Conservation (phyloP, 2,329 filamentous ascomycete species). For the Tolypocladium guangdongense region DNA sequence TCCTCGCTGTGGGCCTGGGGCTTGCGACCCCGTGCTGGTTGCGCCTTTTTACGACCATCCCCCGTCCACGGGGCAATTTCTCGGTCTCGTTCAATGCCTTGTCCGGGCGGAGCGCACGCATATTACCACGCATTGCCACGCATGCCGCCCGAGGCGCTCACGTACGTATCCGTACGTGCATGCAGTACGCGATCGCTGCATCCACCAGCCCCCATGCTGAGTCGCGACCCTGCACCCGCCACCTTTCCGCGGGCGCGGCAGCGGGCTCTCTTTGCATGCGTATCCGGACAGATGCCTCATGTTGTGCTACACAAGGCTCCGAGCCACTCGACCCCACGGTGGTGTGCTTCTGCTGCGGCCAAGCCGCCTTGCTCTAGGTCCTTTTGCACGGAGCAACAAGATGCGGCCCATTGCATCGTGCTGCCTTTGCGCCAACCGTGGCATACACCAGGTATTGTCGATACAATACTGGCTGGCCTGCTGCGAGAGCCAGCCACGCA, state of each 20-base stretch:
- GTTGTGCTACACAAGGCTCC: neutral
- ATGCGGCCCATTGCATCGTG: neutral
- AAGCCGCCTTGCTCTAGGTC: neutral
- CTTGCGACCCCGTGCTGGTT: neutral
- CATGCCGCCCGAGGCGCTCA: neutral
- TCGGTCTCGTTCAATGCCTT: neutral
- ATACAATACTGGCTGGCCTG: neutral
- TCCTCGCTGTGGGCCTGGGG: neutral
- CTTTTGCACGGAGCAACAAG: neutral
- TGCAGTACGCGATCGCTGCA: neutral
- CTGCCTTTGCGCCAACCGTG: too few species aligned
- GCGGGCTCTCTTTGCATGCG: neutral
- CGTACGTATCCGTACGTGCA: too few species aligned
- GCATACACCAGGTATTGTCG: neutral
- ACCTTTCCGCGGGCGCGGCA: neutral
- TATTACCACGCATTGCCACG: too few species aligned
- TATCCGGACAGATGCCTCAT: neutral
- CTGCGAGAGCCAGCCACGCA: neutral
- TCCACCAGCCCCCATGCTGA: neutral
- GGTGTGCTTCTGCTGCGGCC: neutral
- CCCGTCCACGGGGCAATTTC: too few species aligned
- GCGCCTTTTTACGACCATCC: neutral
- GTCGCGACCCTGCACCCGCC: neutral
- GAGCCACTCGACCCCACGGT: neutral
- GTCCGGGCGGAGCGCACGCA: neutral